Evolutionary conservation across 805 yeast species (phyloP).

Genomic region (Candida awuae): DNA sequence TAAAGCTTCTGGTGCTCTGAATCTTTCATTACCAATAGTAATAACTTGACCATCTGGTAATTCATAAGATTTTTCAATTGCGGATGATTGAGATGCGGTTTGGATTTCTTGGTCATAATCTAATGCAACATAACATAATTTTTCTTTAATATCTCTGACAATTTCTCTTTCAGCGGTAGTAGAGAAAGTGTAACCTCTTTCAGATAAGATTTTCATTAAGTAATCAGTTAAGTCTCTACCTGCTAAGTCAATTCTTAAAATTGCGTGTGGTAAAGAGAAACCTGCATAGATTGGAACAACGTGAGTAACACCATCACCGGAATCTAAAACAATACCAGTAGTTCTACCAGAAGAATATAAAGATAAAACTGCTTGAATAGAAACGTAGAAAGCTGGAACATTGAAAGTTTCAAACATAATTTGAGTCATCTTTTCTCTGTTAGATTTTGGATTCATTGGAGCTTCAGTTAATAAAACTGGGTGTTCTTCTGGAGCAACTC

Average conservation of each 20-base stretch:
- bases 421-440: slow-evolving; percentile 99
- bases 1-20: slow-evolving; percentile 99
- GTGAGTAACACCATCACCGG: slow-evolving; percentile 99
- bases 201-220: slow-evolving; percentile 96
- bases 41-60: slow-evolving; percentile 99
- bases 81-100: slow-evolving; percentile 96
- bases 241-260: slow-evolving; percentile 96
- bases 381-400: slow-evolving; percentile 98
- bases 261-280: slow-evolving; percentile 98
- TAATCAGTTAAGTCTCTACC: slow-evolving; percentile 99
- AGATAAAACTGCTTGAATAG: slow-evolving; percentile 97
- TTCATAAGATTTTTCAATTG: slow-evolving; percentile 98
- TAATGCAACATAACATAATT: slow-evolving; percentile 96
- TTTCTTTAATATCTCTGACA: slow-evolving; percentile 91
- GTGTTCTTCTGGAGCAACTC: slow-evolving; percentile 99
- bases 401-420: slow-evolving; percentile 98
- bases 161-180: slow-evolving; percentile 99
- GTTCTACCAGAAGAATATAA: slow-evolving; percentile 99
- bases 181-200: slow-evolving; percentile 98
- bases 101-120: slow-evolving; percentile 99
- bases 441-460: slow-evolving; percentile 98
- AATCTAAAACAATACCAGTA: slow-evolving; percentile 98
- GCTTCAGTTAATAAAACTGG: slow-evolving; percentile 99
- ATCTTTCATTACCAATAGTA: slow-evolving; percentile 99
- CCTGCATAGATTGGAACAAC: slow-evolving; percentile 99